Base-by-base conservation (phyloP, 2,329 filamentous ascomycete species). In the Colletotrichum lentis region DNA sequence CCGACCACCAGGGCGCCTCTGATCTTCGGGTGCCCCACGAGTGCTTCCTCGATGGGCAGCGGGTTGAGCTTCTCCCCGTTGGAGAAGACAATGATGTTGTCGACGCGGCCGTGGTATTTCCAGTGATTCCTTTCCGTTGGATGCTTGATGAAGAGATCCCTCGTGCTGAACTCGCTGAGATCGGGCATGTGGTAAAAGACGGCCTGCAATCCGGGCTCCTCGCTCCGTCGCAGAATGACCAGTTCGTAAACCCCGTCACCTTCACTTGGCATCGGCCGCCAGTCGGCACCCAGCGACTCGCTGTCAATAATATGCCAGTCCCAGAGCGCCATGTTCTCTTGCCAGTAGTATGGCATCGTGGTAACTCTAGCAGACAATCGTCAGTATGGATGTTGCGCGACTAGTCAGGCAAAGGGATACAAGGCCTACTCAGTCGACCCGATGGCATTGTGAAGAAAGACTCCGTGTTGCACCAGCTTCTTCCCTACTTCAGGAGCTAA, bases 21-120 rank as follows among this genome's bases (percentile, higher is more conserved):
- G 46, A 85, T 69, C 1, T 74, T 66, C 0, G 79, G 77, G 55
- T 84, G 81, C 20, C 72, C 73, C 6, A 71, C 66, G 1, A 85
- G 71, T 8, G 75, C 76, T 0, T 73, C 69, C 70, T 85, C 83
- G 31, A 84, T 80, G 3, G 75, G 78, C 7, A 81, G 74, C 2
- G 73, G 72, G 69, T 86, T 85, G 6, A 85, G 71, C 72, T 85
- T 85, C 73, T 84, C 81, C 35, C 83, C 83, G 59, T 81, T 84
- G 3, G 79, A 80, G 58, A 85, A 81, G 14, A 85, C 82, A 14
- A 82, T 76, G 11, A 81, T 63, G 27, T 82, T 77, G 43, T 82
- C 78, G 73, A 73, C 64, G 5, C 78, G 75, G 14, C 77, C 77
- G 7, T 73, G 68, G 57, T 77, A 78, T 11, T 73, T 70, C 77